Percentiles rank a stretch among this genome's conserved stretches.
phyloP scores from a whole-genome alignment of 345 rosid species.

The Linum lewisii region DNA sequence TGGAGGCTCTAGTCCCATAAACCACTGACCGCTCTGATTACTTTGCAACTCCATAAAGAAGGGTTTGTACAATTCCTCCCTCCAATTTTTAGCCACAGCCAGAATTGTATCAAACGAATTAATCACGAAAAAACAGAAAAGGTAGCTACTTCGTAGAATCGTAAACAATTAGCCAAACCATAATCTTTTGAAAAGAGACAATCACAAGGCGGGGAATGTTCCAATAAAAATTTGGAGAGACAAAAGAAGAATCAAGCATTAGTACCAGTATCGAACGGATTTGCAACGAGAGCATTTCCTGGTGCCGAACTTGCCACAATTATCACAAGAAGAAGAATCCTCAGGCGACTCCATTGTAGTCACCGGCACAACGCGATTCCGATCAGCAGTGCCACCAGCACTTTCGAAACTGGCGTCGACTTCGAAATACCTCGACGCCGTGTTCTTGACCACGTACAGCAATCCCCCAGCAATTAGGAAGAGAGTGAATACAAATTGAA shows the following conservation, averaged over 20 bases:
- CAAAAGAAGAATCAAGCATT: not conserved
- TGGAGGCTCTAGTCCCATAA: too few species aligned
- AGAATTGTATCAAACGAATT: too few species aligned
- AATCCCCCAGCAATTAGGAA: conserved; percentile 47
- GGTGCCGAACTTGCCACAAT: conserved; percentile 23
- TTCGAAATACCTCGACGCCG: conserved; percentile 87
- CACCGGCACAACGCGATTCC: conserved; percentile 2
- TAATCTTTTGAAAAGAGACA: not conserved
- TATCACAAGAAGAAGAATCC: conserved; percentile 17
- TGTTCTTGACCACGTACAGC: conserved; percentile 48
- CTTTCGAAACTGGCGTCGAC: conserved; percentile 68
- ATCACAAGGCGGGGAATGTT: not conserved
- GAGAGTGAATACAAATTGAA: conserved; percentile 45
- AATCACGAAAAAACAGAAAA: not conserved
- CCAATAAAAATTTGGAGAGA: not conserved
- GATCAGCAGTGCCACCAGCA: conserved; percentile 8
- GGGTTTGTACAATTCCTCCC: too few species aligned
- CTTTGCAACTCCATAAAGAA: too few species aligned
- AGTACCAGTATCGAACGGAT: conserved; percentile 47
- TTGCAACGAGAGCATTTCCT: conserved; percentile 53
- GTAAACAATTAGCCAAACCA: not conserved
- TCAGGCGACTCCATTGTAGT: conserved; percentile 11
- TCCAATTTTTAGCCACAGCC: too few species aligned
- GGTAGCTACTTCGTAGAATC: not conserved
- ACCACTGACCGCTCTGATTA: too few species aligned